Evolutionary conservation across 257 asterid species (phyloP).

Genomic region (Nicotiana otophora): DNA sequence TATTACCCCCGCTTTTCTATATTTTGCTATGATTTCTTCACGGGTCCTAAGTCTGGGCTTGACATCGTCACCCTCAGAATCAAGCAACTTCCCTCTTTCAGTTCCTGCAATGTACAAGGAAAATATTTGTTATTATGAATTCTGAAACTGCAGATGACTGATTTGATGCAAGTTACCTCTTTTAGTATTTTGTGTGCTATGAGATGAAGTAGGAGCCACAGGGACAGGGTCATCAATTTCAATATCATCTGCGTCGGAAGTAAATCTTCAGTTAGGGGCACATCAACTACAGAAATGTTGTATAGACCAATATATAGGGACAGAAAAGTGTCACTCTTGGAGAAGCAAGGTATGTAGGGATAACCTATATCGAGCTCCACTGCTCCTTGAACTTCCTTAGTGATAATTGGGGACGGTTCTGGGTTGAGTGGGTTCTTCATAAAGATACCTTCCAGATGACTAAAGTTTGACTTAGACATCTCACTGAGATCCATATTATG

Average conservation of each 20-base stretch:
- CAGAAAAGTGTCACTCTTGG: constrained; percentile 6
- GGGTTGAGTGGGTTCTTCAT: constrained; percentile 37
- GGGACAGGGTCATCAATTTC: constrained; percentile 73
- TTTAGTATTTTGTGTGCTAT: constrained; percentile 30
- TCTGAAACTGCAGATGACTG: background rate
- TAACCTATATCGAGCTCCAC: constrained; percentile 72
- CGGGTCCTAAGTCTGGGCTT: constrained; percentile 63
- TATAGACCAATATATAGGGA: constrained; percentile 6
- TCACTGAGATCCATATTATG: constrained; percentile 24
- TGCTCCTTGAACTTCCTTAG: constrained; percentile 31
- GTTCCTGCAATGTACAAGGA: constrained; percentile 35
- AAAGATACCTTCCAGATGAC: constrained; percentile 59
- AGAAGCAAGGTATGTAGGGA: background rate
- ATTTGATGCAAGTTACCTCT: constrained; percentile 32
- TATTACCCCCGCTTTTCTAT: constrained; percentile 74
- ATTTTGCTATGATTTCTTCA: constrained; percentile 82
- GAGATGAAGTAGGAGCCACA: constrained; percentile 38
- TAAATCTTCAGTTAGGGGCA: constrained; percentile 15
- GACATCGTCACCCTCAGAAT: constrained; percentile 34
- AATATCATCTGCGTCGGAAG: constrained; percentile 55
- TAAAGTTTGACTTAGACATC: constrained; percentile 31
- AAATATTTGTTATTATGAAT: constrained; percentile 8
- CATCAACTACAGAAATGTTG: background rate
- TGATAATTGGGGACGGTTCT: constrained; percentile 25
- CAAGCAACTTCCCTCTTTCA: constrained; percentile 55